Conservation (phyloP, 208 protist genomes). For the Trypanosoma lewisi region DNA sequence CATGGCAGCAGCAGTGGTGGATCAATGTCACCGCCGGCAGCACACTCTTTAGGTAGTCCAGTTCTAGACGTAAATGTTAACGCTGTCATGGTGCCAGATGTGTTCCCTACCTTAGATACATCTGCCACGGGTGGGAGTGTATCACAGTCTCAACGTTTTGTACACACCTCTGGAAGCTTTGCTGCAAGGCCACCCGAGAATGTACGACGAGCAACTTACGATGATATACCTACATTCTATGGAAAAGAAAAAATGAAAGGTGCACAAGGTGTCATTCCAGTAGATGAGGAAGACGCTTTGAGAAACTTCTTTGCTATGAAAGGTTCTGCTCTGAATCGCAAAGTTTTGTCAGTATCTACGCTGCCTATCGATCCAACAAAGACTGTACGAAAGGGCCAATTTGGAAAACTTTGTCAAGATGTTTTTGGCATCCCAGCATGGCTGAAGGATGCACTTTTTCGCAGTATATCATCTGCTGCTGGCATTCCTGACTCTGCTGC, state of each 20-base stretch:
- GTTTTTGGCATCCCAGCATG: constrained; percentile 82
- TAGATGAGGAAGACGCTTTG: constrained; percentile 48
- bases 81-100: constrained; percentile 39
- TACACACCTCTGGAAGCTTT: constrained; percentile 54
- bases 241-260: constrained; percentile 56
- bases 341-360: background rate
- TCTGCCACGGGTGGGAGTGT: constrained; percentile 23
- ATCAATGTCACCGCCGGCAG: constrained; percentile 29
- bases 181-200: constrained; percentile 53
- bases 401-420: constrained; percentile 63
- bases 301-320: constrained; percentile 42
- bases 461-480: constrained; percentile 37
- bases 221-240: constrained; percentile 82
- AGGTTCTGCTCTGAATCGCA: constrained; percentile 17
- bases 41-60: constrained; percentile 30
- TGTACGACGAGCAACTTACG: constrained; percentile 48
- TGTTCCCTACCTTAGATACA: constrained; percentile 30
- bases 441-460: constrained; percentile 78
- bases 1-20: constrained; percentile 24
- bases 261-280: constrained; percentile 23
- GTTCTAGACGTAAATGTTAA: constrained; percentile 34
- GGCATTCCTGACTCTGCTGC: constrained; percentile 27
- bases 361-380: constrained; percentile 26
- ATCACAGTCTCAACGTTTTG: constrained; percentile 39
- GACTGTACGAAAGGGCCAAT: constrained; percentile 33